Evolutionary conservation across 208 protist genomes (phyloP), one percentile per base, ranked within the genome.

Genomic region (Acanthamoeba lugdunensis): DNA sequence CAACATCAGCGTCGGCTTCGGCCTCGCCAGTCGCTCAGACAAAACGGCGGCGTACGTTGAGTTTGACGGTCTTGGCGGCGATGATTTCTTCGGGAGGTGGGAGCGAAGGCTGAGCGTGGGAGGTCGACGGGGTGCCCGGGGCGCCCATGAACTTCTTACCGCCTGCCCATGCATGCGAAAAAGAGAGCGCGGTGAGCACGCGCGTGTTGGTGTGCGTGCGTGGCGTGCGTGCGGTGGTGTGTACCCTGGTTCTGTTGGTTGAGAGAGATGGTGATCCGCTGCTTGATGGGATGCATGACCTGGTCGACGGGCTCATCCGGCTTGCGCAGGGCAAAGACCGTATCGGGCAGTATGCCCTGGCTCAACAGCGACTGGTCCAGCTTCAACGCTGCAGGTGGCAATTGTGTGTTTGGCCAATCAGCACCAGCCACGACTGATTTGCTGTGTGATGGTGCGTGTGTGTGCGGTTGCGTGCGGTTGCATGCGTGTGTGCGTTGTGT

Each of bases 141-240:
- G 30, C 23, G 33, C 61, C 61, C 69, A 77, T 77, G 69, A 45
- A 77, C 69, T 77, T 77, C 69, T 77, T 77, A n/a, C 69, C 69
- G 14, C 30, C 69, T 21, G n/a, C 0, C 69, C 8, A 48, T 48
- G 4, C 41, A 65, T 11, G 21, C 13, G 16, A 52, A 4, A 37
- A 81, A 81, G 28, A 13, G 73, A 23, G 73, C 2, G 13, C 0
- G 1, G n/a, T 52, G 33, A 81, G 73, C 33, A 52, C n/a, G 25
- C 37, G 37, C 2, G 37, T 41, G 37, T 41, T 41, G 37, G 37
- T 41, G 0, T 0, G 37, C 2, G 37, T n/a, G n/a, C n/a, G 28
- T 2, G 1, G 73, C 28, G 11, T 48, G 14, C 28, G 73, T 9
- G 13, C 52, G 16, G 2, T 2, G n/a, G n/a, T n/a, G n/a, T n/a